Evolutionary conservation across 2,329 filamentous ascomycete genomes (phyloP).

Genomic region (Pseudocercospora vitis): DNA sequence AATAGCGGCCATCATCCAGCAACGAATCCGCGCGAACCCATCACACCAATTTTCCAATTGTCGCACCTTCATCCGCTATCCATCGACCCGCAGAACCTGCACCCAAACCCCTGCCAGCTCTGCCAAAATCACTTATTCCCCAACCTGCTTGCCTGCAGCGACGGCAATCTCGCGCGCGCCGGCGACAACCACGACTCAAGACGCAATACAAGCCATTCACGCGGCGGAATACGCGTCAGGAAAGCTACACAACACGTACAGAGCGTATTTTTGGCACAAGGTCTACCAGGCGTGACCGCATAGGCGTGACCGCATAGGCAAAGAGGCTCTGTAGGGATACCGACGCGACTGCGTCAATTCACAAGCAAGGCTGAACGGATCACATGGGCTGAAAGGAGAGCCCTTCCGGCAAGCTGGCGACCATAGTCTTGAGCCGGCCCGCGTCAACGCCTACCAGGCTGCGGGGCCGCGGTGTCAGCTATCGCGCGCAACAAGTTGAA

Average conservation of each 20-base stretch:
- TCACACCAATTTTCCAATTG: constrained; percentile 16
- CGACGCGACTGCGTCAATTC: constrained; percentile 6
- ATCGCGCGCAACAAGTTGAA: constrained; percentile 28
- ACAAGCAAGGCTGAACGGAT: constrained; percentile 5
- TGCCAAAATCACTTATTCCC: constrained; percentile 22
- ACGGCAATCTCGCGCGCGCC: constrained; percentile 18
- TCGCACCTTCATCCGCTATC: constrained; percentile 20
- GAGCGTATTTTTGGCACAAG: constrained; percentile 19
- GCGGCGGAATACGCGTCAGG: constrained; percentile 21
- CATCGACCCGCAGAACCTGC: constrained; percentile 21
- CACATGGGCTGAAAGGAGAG: constrained; percentile 24
- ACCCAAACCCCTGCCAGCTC: constrained; percentile 1
- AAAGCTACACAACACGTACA: constrained; percentile 20
- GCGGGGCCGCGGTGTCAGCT: constrained; percentile 38
- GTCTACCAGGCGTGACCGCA: constrained; percentile 12
- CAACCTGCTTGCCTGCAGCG: constrained; percentile 1
- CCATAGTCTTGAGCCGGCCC: constrained; percentile 35
- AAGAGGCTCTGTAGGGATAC: constrained; percentile 7
- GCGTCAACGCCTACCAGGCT: constrained; percentile 36
- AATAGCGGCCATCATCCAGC: constrained; percentile 3
- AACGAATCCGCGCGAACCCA: constrained; percentile 9
- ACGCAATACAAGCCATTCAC: constrained; percentile 3
- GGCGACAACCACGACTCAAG: constrained; percentile 8
- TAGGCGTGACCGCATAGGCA: constrained; percentile 14
- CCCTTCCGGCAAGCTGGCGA: constrained; percentile 35